phyloP scores from a whole-genome alignment of 768 basidiomycete species.

The Lactarius hatsudake region DNA sequence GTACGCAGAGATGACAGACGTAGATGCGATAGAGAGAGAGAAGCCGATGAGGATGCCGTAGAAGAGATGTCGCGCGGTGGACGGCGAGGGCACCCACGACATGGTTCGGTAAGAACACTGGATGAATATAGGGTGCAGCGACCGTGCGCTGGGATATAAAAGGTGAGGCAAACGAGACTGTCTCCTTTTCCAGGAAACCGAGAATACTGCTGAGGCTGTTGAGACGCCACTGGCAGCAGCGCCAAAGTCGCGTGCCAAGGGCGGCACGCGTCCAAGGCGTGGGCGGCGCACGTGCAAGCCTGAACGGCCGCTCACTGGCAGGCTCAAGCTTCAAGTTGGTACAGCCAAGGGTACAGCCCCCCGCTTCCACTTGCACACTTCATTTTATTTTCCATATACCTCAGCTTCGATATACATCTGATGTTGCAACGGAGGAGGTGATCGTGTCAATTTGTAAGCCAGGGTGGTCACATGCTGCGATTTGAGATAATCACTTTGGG shows the following conservation, averaged over 20 bases:
- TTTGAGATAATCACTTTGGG: neutral
- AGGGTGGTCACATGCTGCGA: too few species aligned
- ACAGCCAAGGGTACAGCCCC: too few species aligned
- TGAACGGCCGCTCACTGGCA: neutral
- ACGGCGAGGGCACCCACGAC: constrained; percentile 31
- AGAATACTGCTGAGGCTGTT: neutral
- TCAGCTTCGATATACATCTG: too few species aligned
- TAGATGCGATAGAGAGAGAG: constrained; percentile 69
- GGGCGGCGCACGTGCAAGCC: constrained; percentile 11
- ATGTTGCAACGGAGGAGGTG: too few species aligned
- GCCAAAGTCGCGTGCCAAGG: constrained; percentile 28
- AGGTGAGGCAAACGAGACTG: neutral
- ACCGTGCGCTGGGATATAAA: constrained; percentile 18
- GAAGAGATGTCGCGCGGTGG: constrained; percentile 37
- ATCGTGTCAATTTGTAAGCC: too few species aligned
- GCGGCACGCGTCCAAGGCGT: constrained; percentile 28
- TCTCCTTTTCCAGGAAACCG: constrained; percentile 2
- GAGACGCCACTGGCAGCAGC: neutral
- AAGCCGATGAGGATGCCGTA: constrained; percentile 70
- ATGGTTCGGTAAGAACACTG: constrained; percentile 6
- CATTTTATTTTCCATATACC: too few species aligned
- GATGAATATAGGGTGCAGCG: constrained; percentile 14
- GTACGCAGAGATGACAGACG: constrained; percentile 56
- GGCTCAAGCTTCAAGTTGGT: constrained; percentile 26
- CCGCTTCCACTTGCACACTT: too few species aligned